phyloP scores from a whole-genome alignment of 1,139 yeast species.

The Pichia sp. region DNA sequence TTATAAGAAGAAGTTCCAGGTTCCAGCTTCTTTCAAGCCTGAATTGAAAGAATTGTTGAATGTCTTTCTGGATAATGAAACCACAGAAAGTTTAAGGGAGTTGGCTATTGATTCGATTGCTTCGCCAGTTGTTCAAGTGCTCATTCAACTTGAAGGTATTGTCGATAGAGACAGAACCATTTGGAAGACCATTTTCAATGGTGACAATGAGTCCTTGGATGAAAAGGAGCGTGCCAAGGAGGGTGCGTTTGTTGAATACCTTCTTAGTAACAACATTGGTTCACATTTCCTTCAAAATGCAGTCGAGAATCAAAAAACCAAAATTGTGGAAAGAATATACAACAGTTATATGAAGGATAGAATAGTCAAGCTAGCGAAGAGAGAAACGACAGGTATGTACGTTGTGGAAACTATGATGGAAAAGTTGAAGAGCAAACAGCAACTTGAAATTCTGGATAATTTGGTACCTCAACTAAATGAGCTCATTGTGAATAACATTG shows the following conservation, averaged over 20 bases:
- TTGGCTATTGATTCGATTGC: slow-evolving; percentile 73
- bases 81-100: slow-evolving; percentile 51
- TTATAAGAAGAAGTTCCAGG: slow-evolving; percentile 58
- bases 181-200: slow-evolving; percentile 50
- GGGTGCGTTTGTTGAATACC: slow-evolving; percentile 75
- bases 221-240: slow-evolving; percentile 48
- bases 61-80: slow-evolving; percentile 34
- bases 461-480: slow-evolving; percentile 61
- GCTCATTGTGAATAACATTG: slow-evolving; percentile 60
- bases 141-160: slow-evolving; percentile 77
- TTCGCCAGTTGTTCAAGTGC: slow-evolving; percentile 79
- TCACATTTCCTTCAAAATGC: slow-evolving; percentile 80
- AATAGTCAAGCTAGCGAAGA: slow-evolving; percentile 60
- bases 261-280: slow-evolving; percentile 83
- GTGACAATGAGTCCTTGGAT: slow-evolving; percentile 24
- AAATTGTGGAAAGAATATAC: slow-evolving; percentile 65
- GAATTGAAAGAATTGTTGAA: slow-evolving; percentile 44
- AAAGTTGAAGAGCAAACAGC: slow-evolving; percentile 52
- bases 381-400: slow-evolving; percentile 77
- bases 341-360: slow-evolving; percentile 67
- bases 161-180: slow-evolving; percentile 62
- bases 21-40: slow-evolving; percentile 66
- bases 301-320: slow-evolving; percentile 58
- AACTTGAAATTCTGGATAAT: slow-evolving; percentile 57
- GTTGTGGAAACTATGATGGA: slow-evolving; percentile 66